Base-by-base conservation (phyloP, 2,329 filamentous ascomycete species). In the Paraphoma sp. region DNA sequence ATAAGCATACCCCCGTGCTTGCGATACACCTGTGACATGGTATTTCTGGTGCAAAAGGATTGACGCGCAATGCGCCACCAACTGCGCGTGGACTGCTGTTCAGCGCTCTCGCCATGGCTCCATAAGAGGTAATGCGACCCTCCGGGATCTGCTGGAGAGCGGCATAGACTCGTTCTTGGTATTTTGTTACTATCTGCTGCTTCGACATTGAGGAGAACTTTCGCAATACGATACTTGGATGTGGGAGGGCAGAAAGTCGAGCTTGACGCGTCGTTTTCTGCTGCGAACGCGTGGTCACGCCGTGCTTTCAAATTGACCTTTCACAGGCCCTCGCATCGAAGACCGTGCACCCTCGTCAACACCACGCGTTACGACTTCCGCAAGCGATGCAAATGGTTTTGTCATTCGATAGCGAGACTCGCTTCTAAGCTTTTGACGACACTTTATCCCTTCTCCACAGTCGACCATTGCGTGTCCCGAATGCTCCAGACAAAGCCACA, bases 1-100 rank as follows among this genome's bases (percentile, higher is more conserved):
- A 40, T 2, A 28, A 4, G 66, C 79, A 75, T n/a, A 82, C 81
- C 11, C 90, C 88, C 49, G 88, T 88, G 41, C 87, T 88, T 6
- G 90, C 90, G 45, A 96, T 85, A 18, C 94, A 89, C 9, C 92
- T 84, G 76, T 96, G 92, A 65, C 92, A 96, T 1, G 92, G 92
- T 4, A 94, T 89, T 33, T 86, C 83, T 0, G 92, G 92, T 12
- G 92, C 92, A 68, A 94, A 96, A 0, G 92, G 92, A 72, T 96
- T 96, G 36, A 78, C 81, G 16, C 89, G 84, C 70, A 96, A 81
- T 1, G 91, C 91, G 56, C 90, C 92, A 14, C 91, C 91, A 5
- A 95, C 86, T 0, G 91, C 91, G 42, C 91, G 83, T 1, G 91
- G 89, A 3, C 89, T 91, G 18, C 90, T 92, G 10, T 80, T 75